Evolutionary conservation across 257 asterid species (phyloP).

Genomic region (Datura wrightii): DNA sequence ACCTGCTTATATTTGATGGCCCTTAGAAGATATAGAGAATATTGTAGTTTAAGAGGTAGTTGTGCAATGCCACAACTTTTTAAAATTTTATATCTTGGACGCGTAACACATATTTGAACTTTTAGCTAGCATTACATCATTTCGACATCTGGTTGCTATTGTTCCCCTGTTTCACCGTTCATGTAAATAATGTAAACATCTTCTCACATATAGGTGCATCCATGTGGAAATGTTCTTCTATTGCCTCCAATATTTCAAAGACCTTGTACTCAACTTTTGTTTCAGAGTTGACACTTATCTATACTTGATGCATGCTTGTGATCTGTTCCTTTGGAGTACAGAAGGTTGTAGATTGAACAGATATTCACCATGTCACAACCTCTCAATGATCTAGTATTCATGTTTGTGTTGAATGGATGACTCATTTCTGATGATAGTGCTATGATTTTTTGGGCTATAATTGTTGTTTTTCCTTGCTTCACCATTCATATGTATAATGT

Average conservation of each 20-base stretch:
- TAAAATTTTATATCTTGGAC: neutral
- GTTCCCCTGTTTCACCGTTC: neutral
- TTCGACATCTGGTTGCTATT: neutral
- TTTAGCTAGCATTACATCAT: neutral
- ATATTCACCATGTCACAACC: neutral
- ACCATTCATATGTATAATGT: slow-evolving; percentile 16
- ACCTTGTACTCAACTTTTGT: slow-evolving; percentile 7
- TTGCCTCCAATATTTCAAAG: slow-evolving; percentile 18
- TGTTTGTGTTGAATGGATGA: neutral
- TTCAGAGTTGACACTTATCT: slow-evolving; percentile 11
- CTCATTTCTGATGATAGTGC: neutral
- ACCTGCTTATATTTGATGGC: slow-evolving; percentile 15
- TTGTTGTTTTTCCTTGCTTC: neutral
- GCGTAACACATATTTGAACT: neutral
- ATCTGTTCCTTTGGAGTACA: slow-evolving; percentile 15
- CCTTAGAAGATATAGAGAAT: neutral
- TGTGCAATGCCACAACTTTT: neutral
- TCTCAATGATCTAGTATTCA: slow-evolving; percentile 17
- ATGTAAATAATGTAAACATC: neutral
- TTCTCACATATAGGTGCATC: slow-evolving; percentile 5
- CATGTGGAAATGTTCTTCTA: slow-evolving; percentile 9
- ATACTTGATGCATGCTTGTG: neutral
- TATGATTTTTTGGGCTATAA: neutral
- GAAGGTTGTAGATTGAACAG: slow-evolving; percentile 20
- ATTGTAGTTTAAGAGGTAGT: slow-evolving; percentile 12